phyloP scores from a whole-genome alignment of 768 basidiomycete genomes.

The Lactarius quietus region DNA sequence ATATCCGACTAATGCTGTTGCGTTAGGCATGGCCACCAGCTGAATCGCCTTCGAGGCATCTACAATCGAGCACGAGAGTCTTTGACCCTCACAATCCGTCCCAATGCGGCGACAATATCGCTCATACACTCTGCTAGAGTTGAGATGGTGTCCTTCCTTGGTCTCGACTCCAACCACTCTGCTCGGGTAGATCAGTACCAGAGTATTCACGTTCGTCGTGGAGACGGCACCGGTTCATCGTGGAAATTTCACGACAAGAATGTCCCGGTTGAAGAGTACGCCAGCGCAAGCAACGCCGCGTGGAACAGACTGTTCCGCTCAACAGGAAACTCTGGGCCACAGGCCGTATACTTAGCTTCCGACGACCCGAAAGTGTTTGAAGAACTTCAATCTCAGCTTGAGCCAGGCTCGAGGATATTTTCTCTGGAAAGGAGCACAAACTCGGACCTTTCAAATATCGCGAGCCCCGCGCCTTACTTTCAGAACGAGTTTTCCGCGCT shows the following conservation, averaged over 20 bases:
- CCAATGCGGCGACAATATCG: slow-evolving; percentile 42
- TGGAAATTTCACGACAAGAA: slow-evolving; percentile 42
- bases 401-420: slow-evolving; percentile 38
- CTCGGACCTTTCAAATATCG: slow-evolving; percentile 43
- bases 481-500: slow-evolving; percentile 49
- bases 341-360: slow-evolving; percentile 56
- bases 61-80: slow-evolving; percentile 47
- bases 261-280: slow-evolving; percentile 50
- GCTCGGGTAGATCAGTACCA: slow-evolving; percentile 38
- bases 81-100: slow-evolving; percentile 50
- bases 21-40: slow-evolving; percentile 47
- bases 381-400: slow-evolving; percentile 43
- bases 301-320: slow-evolving; percentile 39
- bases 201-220: slow-evolving; percentile 60
- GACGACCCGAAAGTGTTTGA: slow-evolving; percentile 48
- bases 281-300: slow-evolving; percentile 40
- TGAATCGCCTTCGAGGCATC: slow-evolving; percentile 56
- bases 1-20: background rate
- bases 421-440: slow-evolving; percentile 44
- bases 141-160: slow-evolving; percentile 38
- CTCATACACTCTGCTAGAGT: slow-evolving; percentile 50
- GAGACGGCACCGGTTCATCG: slow-evolving; percentile 49
- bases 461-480: slow-evolving; percentile 50
- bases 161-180: slow-evolving; percentile 18
- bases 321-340: slow-evolving; percentile 28